These are phyloP conservation scores for Sclerotinia borealis DNA, from an alignment of 2,329 filamentous ascomycete genomes.

Conservation along the genomic window DNA sequence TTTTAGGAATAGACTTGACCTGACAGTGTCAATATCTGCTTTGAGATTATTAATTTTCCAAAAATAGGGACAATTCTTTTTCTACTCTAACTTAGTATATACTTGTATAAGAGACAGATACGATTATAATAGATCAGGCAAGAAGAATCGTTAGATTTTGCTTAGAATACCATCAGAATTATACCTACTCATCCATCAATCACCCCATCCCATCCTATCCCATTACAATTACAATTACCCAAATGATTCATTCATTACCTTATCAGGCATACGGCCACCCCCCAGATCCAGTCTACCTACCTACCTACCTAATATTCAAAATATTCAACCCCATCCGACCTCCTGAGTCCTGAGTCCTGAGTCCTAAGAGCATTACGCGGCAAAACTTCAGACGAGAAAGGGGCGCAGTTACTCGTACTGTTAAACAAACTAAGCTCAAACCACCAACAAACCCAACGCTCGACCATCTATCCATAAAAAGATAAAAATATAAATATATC, in stretches of 20 bases:
- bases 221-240: neutral
- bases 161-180: neutral
- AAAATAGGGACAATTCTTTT: neutral
- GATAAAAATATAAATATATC: neutral
- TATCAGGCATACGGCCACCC: neutral
- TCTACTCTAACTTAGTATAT: too few relatives aligned
- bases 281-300: neutral
- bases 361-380: conserved; percentile 1
- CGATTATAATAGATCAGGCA: too few relatives aligned
- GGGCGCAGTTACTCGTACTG: too few relatives aligned
- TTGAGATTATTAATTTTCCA: too few relatives aligned
- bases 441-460: neutral
- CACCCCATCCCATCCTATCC: neutral
- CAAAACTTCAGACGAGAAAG: neutral
- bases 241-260: neutral
- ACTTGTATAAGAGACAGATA: too few relatives aligned
- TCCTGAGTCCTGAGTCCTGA: neutral
- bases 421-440: neutral
- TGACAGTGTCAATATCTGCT: neutral
- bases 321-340: too few relatives aligned
- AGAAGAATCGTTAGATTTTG: neutral
- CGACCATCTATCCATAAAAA: neutral
- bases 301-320: too few relatives aligned
- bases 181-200: neutral
- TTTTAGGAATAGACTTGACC: neutral